A percentile compares a stretch with the other conserved stretches of the same genome.
These are phyloP conservation scores for Globisporangium apiculatum DNA, from an alignment of 352 stramenopile species.

Conservation along the genomic window DNA sequence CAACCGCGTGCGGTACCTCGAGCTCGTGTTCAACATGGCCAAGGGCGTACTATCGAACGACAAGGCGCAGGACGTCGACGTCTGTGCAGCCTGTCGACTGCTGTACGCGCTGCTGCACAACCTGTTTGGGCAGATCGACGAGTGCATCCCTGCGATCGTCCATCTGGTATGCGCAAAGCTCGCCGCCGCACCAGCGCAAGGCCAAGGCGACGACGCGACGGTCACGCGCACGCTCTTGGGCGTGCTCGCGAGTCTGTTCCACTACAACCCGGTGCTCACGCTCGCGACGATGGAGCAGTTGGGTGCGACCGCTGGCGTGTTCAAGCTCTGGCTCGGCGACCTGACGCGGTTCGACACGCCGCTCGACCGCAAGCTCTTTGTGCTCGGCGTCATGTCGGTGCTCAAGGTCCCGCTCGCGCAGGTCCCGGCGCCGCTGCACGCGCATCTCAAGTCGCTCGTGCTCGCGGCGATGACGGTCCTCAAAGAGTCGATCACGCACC, in stretches of 20 bases:
- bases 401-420: slow-evolving; percentile 84
- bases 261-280: slow-evolving; percentile 92
- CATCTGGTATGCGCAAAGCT: slow-evolving; percentile 59
- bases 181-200: slow-evolving; percentile 32
- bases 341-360: slow-evolving; percentile 73
- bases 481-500: slow-evolving; percentile 58
- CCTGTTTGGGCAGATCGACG: slow-evolving; percentile 74
- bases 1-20: slow-evolving; percentile 52
- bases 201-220: slow-evolving; percentile 33
- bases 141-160: slow-evolving; percentile 69
- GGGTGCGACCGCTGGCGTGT: slow-evolving; percentile 82
- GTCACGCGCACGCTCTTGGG: slow-evolving; percentile 75
- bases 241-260: slow-evolving; percentile 88
- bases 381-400: slow-evolving; percentile 89
- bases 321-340: slow-evolving; percentile 90
- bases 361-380: slow-evolving; percentile 90
- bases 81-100: slow-evolving; percentile 65
- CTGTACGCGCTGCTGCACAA: slow-evolving; percentile 83
- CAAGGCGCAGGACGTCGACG: slow-evolving; percentile 55
- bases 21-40: slow-evolving; percentile 78
- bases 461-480: slow-evolving; percentile 86
- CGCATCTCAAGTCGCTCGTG: slow-evolving; percentile 87
- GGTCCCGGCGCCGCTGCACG: slow-evolving; percentile 64
- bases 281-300: slow-evolving; percentile 85
- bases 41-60: slow-evolving; percentile 64